phyloP scores from a whole-genome alignment of 179 eudicot species.

The Actinidia arguta region DNA sequence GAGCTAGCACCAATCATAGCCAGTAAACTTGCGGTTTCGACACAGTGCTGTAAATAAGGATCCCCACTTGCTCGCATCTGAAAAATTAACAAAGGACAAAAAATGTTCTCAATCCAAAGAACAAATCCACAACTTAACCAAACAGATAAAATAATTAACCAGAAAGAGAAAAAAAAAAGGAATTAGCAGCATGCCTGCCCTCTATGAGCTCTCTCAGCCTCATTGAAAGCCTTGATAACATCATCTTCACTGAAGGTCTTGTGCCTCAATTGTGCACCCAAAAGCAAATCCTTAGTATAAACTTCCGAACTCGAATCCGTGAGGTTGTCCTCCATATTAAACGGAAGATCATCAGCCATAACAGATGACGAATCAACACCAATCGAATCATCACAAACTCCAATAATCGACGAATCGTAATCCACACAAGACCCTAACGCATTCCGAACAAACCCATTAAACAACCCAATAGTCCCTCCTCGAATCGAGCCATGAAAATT shows the following conservation, averaged over 20 bases:
- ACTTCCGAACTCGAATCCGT: conserved; percentile 30
- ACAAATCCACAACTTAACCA: background rate
- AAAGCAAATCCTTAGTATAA: conserved; percentile 65
- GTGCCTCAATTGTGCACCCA: conserved; percentile 73
- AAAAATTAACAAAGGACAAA: conserved; percentile 23
- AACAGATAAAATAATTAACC: background rate
- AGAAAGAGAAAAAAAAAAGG: background rate
- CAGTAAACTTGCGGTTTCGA: conserved; percentile 84
- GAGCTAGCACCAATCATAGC: conserved; percentile 87
- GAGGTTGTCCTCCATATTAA: conserved; percentile 71
- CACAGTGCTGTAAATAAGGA: conserved; percentile 92
- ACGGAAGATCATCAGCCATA: conserved; percentile 64
- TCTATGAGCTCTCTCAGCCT: conserved; percentile 96
- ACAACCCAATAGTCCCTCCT: conserved; percentile 42
- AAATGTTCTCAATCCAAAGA: conserved; percentile 12
- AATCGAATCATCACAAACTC: conserved; percentile 7
- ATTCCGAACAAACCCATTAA: conserved; percentile 65
- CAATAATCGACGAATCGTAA: conserved; percentile 47
- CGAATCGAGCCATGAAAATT: conserved; percentile 32
- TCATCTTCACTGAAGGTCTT: conserved; percentile 65
- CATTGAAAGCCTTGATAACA: conserved; percentile 86
- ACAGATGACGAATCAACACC: conserved; percentile 39
- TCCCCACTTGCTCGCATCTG: conserved; percentile 91
- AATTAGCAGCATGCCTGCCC: conserved; percentile 68
- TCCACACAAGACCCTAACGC: conserved; percentile 66